phyloP scores from a whole-genome alignment of 495 filamentous ascomycete genomes.

The Bacidia rubella region DNA sequence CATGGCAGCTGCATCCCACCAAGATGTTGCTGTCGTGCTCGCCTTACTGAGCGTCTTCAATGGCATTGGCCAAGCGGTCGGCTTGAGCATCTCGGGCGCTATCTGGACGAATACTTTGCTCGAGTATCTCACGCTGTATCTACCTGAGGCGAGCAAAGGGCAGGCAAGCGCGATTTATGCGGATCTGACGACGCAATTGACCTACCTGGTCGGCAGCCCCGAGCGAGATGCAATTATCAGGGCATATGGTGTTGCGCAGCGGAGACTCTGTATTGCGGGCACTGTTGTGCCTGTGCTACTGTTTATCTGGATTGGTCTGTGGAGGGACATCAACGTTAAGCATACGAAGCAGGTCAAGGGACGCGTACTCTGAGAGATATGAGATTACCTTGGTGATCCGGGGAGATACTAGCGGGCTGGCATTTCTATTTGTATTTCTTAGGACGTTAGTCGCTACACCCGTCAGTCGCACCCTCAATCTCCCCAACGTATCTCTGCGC shows the following conservation, averaged over 20 bases:
- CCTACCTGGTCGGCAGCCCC: constrained; percentile 36
- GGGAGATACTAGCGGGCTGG: no score
- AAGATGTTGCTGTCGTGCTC: constrained; percentile 52
- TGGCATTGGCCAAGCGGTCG: constrained; percentile 51
- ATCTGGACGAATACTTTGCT: constrained; percentile 56
- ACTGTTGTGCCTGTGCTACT: constrained; percentile 34
- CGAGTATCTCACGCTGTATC: constrained; percentile 32
- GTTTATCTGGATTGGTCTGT: constrained; percentile 32
- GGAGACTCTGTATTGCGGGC: constrained; percentile 39
- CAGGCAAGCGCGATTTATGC: constrained; percentile 39
- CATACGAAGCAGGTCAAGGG: constrained; percentile 31
- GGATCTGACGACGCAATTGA: constrained; percentile 35
- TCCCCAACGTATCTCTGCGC: no score
- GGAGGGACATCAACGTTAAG: constrained; percentile 44
- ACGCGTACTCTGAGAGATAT: constrained; percentile 20
- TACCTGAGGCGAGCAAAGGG: constrained; percentile 33
- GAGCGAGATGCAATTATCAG: constrained; percentile 38
- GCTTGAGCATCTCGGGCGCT: constrained; percentile 44
- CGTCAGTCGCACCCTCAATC: no score
- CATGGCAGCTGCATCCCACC: constrained; percentile 50
- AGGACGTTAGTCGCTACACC: no score
- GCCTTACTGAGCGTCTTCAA: constrained; percentile 49
- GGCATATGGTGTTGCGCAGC: constrained; percentile 44
- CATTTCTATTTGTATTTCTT: no score
- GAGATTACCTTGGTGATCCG: no score